phyloP scores from a whole-genome alignment of 169 alveolate species.

The Neospora caninum region DNA sequence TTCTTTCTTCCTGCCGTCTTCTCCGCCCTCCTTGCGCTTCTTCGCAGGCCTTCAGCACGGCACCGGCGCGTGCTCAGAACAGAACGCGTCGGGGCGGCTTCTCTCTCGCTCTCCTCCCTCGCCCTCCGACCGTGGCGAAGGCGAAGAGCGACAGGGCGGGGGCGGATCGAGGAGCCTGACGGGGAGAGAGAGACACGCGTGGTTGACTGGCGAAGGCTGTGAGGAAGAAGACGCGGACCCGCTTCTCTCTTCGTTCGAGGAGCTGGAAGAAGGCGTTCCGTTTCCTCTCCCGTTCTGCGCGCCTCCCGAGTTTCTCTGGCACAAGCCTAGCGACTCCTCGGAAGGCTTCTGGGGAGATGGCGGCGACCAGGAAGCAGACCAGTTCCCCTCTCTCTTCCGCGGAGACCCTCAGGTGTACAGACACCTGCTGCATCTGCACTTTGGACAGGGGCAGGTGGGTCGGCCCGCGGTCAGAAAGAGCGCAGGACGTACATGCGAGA shows the following conservation, averaged over 20 bases:
- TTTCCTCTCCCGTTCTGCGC: background rate
- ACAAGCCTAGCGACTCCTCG: background rate
- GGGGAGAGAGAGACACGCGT: background rate
- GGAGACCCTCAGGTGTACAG: slow-evolving; percentile 31
- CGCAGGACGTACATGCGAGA: too few species aligned
- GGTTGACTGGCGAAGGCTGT: background rate
- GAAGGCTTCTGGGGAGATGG: background rate
- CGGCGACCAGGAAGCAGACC: background rate
- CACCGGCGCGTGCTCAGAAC: background rate
- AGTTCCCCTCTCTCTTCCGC: background rate
- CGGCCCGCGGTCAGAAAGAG: too few species aligned
- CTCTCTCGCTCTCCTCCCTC: too few species aligned
- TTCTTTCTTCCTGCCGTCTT: background rate
- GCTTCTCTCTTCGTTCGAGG: background rate
- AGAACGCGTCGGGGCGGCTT: too few species aligned
- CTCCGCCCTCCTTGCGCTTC: background rate
- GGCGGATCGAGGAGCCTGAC: too few species aligned
- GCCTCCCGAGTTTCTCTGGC: slow-evolving; percentile 8
- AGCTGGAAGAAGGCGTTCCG: slow-evolving; percentile 1
- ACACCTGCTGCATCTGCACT: slow-evolving; percentile 25
- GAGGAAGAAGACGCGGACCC: background rate
- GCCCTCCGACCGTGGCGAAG: too few species aligned
- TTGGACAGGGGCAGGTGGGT: background rate
- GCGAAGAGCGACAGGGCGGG: too few species aligned
- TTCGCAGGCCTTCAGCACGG: background rate